phyloP scores from a whole-genome alignment of 2,329 filamentous ascomycete species.

The Simplicillium aogashimaense region DNA sequence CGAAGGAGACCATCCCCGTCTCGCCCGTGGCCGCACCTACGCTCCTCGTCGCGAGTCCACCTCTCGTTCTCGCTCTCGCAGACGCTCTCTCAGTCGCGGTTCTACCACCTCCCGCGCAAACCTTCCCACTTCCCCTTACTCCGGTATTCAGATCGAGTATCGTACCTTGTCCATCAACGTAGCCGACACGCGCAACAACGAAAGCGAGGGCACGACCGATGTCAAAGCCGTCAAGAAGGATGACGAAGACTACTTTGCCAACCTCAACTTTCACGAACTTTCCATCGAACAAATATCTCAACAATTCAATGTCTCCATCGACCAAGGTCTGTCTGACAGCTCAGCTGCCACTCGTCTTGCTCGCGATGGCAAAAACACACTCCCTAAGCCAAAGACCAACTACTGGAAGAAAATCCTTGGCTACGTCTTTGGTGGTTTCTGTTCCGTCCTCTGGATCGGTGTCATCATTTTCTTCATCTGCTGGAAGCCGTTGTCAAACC shows the following conservation, averaged over 20 bases:
- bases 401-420: slow-evolving; percentile 28
- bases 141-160: slow-evolving; percentile 27
- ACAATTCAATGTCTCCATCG: slow-evolving; percentile 25
- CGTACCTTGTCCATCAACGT: slow-evolving; percentile 30
- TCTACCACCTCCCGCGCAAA: slow-evolving; percentile 13
- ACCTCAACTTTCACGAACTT: slow-evolving; percentile 27
- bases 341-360: slow-evolving; percentile 22
- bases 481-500: slow-evolving; percentile 34
- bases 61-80: slow-evolving; percentile 12
- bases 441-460: slow-evolving; percentile 34
- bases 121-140: slow-evolving; percentile 20
- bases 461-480: slow-evolving; percentile 38
- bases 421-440: slow-evolving; percentile 37
- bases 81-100: slow-evolving; percentile 12
- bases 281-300: slow-evolving; percentile 23
- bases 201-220: slow-evolving; percentile 11
- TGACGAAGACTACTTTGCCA: slow-evolving; percentile 32
- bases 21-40: slow-evolving; percentile 8
- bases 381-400: slow-evolving; percentile 30
- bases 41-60: background rate
- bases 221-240: slow-evolving; percentile 17
- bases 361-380: slow-evolving; percentile 29
- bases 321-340: slow-evolving; percentile 22
- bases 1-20: slow-evolving; percentile 11
- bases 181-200: slow-evolving; percentile 22